Evolutionary conservation across 2,329 filamentous ascomycete species (phyloP), one percentile per base, ranked within the genome.

Genomic region (Monosporascus cannonballus): DNA sequence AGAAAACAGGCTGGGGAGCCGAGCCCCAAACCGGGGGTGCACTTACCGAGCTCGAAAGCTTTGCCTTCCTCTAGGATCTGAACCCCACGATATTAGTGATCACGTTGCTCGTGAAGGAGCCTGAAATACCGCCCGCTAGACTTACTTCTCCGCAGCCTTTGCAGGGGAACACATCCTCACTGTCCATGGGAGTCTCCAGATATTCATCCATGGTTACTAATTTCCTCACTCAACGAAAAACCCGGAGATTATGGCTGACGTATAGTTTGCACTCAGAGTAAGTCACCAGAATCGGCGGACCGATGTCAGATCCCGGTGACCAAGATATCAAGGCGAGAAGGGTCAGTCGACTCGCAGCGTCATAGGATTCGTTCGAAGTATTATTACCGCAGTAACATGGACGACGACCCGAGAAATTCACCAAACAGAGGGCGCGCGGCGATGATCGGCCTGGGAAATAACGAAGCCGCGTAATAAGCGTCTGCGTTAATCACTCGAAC

Each of bases 61-160:
- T 97, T 97, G 64, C 94, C 94, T 79, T 99, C 94, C 73, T 99
- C 94, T 20, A 99, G 81, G 61, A 97, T 96, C 91, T 96, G 52
- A 64, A 48, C 53, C 48, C 47, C 54, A 48, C 49, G 54, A 49
- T 50, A 54, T 67, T 59, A 67, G 63, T 56, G 53, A 55, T 53
- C 38, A 39, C 39, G 30, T 9, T 27, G 48, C 56, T 47, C 27
- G 44, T 53, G 51, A 53, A 55, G 53, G 50, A 52, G 53, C 52
- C 22, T 57, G 37, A 46, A 48, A 36, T 53, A 30, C 48, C 47
- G 55, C 49, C 30, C 56, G 57, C 56, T 64, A 64, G 50, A 67
- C 78, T 64, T 78, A 95, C 90, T 80, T 95, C 89, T 75, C 90
- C 90, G 73, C 91, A 96, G 54, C 90, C 90, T 76, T 95, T 96